Conservation (phyloP, 2,329 filamentous ascomycete species). For the Mycosphaerella sp. region DNA sequence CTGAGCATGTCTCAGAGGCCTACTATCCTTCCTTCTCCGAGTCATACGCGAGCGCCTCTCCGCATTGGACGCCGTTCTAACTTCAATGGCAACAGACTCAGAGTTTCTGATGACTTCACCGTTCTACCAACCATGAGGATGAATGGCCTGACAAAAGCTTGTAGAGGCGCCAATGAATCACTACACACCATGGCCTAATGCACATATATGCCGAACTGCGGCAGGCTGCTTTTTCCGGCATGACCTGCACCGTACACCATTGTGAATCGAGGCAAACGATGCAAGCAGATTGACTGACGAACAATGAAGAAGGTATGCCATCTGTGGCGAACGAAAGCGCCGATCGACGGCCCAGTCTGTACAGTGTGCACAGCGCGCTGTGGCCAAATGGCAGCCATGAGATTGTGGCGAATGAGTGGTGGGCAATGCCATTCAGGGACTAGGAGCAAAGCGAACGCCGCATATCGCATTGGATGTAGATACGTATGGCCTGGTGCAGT, state of each 20-base stretch:
- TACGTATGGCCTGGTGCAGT: too few species aligned
- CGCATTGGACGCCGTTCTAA: slow-evolving; percentile 16
- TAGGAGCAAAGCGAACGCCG: not conserved
- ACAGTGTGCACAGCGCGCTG: slow-evolving; percentile 4
- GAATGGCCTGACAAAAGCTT: slow-evolving; percentile 12
- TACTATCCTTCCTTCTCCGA: slow-evolving; percentile 22
- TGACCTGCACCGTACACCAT: slow-evolving; percentile 10
- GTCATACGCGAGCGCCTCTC: slow-evolving; percentile 11
- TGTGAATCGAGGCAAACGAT: not conserved
- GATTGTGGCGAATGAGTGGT: slow-evolving; percentile 2
- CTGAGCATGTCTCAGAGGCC: slow-evolving; percentile 16
- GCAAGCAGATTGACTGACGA: slow-evolving; percentile 3
- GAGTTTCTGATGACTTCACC: slow-evolving; percentile 26
- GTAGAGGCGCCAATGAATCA: slow-evolving; percentile 8
- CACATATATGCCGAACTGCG: slow-evolving; percentile 15
- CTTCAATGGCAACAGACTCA: slow-evolving; percentile 16
- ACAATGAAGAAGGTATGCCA: slow-evolving; percentile 3
- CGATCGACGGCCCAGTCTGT: slow-evolving; percentile 1
- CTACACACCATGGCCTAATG: slow-evolving; percentile 21
- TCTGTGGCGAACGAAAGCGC: not conserved
- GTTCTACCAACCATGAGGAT: slow-evolving; percentile 20
- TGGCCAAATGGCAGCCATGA: not conserved
- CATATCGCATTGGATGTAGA: too few species aligned
- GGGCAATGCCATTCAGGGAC: slow-evolving; percentile 6
- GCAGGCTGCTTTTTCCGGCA: slow-evolving; percentile 22